phyloP scores from a whole-genome alignment of 257 asterid species.

The Primulina tabacum region DNA sequence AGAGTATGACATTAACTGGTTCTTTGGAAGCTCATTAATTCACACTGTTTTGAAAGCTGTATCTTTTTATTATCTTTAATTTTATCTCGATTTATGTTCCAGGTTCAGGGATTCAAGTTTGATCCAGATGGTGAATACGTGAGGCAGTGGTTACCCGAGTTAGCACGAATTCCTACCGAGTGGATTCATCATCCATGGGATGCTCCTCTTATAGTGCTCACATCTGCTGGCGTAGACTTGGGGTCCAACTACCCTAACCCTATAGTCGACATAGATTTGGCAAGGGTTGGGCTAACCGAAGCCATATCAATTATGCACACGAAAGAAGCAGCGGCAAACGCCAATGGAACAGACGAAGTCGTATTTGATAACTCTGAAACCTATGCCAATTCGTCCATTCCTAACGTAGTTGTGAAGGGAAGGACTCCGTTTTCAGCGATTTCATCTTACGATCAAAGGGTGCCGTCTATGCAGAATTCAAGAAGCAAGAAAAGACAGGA shows the following conservation, averaged over 20 bases:
- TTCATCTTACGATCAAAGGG: conserved; percentile 84
- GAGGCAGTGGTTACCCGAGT: conserved; percentile 87
- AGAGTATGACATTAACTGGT: not conserved
- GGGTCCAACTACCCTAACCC: conserved; percentile 87
- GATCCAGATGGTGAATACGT: conserved; percentile 84
- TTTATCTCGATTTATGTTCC: conserved; percentile 21
- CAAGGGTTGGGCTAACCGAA: conserved; percentile 62
- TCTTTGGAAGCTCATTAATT: not conserved
- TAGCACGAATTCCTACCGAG: conserved; percentile 78
- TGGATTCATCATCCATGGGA: conserved; percentile 99
- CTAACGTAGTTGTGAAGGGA: conserved; percentile 36
- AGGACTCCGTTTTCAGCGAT: conserved; percentile 39
- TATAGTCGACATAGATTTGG: conserved; percentile 63
- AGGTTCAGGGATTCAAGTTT: conserved; percentile 87
- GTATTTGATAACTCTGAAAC: conserved; percentile 66
- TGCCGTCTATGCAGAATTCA: conserved; percentile 59
- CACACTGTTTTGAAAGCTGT: not conserved
- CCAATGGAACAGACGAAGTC: conserved; percentile 47
- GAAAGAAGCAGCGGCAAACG: conserved; percentile 45
- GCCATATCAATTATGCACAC: conserved; percentile 63
- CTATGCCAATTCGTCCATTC: conserved; percentile 17
- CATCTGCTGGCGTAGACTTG: conserved; percentile 75
- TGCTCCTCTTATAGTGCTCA: conserved; percentile 67
- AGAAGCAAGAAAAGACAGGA: conserved; percentile 48
- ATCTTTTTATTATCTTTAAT: not conserved